Conservation (phyloP, 1,139 yeast genomes). For the Waltiozyma solani region DNA sequence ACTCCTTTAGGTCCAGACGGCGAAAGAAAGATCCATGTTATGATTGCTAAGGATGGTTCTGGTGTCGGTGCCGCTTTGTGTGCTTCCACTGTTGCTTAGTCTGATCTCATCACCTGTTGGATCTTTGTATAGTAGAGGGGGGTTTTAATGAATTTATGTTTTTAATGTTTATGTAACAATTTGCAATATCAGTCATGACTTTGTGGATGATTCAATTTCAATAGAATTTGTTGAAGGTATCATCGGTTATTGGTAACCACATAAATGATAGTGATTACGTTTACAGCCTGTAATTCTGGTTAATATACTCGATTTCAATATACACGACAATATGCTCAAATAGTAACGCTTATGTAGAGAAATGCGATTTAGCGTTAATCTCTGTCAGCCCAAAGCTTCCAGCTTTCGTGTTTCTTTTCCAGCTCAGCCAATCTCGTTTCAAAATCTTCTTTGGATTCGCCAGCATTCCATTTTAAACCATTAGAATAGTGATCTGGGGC, state of each 20-base stretch:
- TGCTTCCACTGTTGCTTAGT: slow-evolving; percentile 30
- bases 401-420: slow-evolving; percentile 4
- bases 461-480: slow-evolving; percentile 30
- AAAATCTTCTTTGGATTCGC: slow-evolving; percentile 28
- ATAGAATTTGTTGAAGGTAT: no score
- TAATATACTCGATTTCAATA: no score
- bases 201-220: no score
- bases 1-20: slow-evolving; percentile 67
- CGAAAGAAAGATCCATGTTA: slow-evolving; percentile 58
- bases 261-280: no score
- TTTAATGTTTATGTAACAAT: neutral
- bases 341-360: no score
- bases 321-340: no score
- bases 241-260: no score
- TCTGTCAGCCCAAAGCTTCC: slow-evolving; percentile 5
- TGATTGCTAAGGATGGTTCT: slow-evolving; percentile 86
- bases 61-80: slow-evolving; percentile 96
- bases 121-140: no score
- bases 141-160: neutral
- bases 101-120: no score
- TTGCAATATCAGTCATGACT: no score
- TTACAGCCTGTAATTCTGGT: no score
- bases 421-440: slow-evolving; percentile 17
- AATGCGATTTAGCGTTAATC: no score
- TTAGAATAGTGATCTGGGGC: slow-evolving; percentile 30